Percentiles rank a stretch among this genome's conserved stretches.
These are phyloP conservation scores for Clarireedia paspali DNA, from an alignment of 2,329 filamentous ascomycete genomes.

Conservation along the genomic window DNA sequence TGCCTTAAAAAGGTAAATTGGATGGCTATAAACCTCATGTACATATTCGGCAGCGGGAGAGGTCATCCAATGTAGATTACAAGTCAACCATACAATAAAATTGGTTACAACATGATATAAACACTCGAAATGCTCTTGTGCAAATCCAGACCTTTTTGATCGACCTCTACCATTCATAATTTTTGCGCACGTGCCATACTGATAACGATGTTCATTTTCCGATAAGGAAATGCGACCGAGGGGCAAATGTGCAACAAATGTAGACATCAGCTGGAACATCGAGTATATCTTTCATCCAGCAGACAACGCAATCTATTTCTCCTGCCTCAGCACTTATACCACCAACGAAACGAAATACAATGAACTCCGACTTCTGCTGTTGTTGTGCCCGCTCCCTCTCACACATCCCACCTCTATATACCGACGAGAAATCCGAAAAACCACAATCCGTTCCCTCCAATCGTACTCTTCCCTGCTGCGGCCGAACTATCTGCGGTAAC, in stretches of 20 bases:
- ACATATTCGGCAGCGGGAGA: not conserved
- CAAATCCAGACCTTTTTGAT: not conserved
- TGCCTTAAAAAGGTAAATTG: not conserved
- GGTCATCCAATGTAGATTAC: not conserved
- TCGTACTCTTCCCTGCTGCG: not conserved
- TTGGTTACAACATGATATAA: not conserved
- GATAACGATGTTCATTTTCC: not conserved
- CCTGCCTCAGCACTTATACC: not conserved
- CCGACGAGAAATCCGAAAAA: not conserved
- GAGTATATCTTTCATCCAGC: not conserved
- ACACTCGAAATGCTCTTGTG: not conserved
- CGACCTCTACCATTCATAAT: not conserved
- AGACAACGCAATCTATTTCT: not conserved
- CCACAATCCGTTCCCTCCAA: constrained; percentile 1
- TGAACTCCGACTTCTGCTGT: not conserved
- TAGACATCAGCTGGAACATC: not conserved
- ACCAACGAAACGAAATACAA: not conserved
- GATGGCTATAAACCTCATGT: not conserved
- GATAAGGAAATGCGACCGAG: not conserved
- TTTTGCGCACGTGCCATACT: not conserved
- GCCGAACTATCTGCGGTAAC: constrained; percentile 1
- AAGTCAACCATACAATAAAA: not conserved
- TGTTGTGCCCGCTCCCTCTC: not conserved
- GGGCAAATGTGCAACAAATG: not conserved
- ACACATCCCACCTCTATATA: constrained; percentile 1